Evolutionary conservation across 1,284 basidiomycete genomes (phyloP).

Genomic region (Sanghuangporus baumii): DNA sequence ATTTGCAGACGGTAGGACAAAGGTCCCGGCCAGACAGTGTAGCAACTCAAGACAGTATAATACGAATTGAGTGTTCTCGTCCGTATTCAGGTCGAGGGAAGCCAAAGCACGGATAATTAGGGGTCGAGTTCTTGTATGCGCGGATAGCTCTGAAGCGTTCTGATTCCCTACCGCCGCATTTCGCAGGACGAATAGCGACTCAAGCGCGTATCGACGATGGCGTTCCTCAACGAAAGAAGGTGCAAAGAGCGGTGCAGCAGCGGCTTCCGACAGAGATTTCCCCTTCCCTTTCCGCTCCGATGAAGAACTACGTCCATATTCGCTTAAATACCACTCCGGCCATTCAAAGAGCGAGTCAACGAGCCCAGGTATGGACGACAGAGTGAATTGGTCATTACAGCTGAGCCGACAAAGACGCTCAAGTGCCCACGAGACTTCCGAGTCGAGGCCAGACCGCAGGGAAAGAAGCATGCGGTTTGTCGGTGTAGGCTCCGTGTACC

Average conservation of each 20-base stretch:
- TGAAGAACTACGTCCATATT: slow-evolving; percentile 12
- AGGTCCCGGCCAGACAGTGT: slow-evolving; percentile 41
- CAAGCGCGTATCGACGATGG: slow-evolving; percentile 61
- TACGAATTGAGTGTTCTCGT: slow-evolving; percentile 63
- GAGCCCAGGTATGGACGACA: slow-evolving; percentile 65
- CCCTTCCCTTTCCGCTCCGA: slow-evolving; percentile 17
- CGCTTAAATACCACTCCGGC: slow-evolving; percentile 60
- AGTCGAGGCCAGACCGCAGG: slow-evolving; percentile 66
- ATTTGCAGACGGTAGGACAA: slow-evolving; percentile 34
- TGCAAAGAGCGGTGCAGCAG: slow-evolving; percentile 47
- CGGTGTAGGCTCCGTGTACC: slow-evolving; percentile 68
- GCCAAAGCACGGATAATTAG: slow-evolving; percentile 52
- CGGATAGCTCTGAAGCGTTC: slow-evolving; percentile 57
- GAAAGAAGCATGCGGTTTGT: slow-evolving; percentile 80
- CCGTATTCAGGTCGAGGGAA: slow-evolving; percentile 44
- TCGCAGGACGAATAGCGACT: slow-evolving; percentile 71
- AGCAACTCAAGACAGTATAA: slow-evolving; percentile 65
- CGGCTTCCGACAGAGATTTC: slow-evolving; percentile 20
- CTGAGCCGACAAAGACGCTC: slow-evolving; percentile 73
- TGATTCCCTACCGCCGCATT: slow-evolving; percentile 65
- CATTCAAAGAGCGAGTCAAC: slow-evolving; percentile 76
- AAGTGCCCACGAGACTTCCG: slow-evolving; percentile 77
- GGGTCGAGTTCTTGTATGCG: slow-evolving; percentile 51
- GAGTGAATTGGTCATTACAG: slow-evolving; percentile 64
- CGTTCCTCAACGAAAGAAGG: slow-evolving; percentile 41